A percentile compares a stretch with the other conserved stretches of the same genome.
Conservation (phyloP, 2,329 filamentous ascomycete genomes). For the Xylaria digitata region DNA sequence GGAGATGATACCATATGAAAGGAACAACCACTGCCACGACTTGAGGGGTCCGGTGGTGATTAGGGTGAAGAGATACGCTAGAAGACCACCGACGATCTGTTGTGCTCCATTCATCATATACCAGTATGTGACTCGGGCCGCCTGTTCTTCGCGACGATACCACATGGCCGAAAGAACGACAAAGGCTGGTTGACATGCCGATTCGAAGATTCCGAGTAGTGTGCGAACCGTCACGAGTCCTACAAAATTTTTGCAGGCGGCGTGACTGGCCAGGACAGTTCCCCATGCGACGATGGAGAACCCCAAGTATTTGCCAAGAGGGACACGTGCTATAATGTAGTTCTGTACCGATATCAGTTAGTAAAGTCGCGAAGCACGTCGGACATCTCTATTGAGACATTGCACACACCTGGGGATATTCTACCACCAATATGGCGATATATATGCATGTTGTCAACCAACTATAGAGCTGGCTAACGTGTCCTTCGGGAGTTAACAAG, state of each 20-base stretch:
- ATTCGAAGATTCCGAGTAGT: slow-evolving; percentile 77
- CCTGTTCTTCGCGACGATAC: slow-evolving; percentile 77
- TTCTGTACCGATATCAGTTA: slow-evolving; percentile 40
- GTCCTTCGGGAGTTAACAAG: slow-evolving; percentile 56
- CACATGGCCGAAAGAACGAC: slow-evolving; percentile 75
- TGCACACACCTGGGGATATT: slow-evolving; percentile 69
- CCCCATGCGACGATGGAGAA: slow-evolving; percentile 75
- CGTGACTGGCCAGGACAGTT: slow-evolving; percentile 67
- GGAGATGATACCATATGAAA: slow-evolving; percentile 72
- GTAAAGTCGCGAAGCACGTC: neutral
- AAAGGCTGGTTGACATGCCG: slow-evolving; percentile 75
- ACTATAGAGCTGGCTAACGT: slow-evolving; percentile 64
- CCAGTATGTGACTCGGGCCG: slow-evolving; percentile 75
- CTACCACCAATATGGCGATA: slow-evolving; percentile 75
- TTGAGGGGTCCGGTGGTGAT: slow-evolving; percentile 65
- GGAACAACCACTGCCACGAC: slow-evolving; percentile 77
- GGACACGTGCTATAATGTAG: slow-evolving; percentile 70
- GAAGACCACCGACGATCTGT: slow-evolving; percentile 76
- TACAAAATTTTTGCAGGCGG: slow-evolving; percentile 69
- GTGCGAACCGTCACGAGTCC: slow-evolving; percentile 71
- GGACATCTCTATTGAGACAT: neutral
- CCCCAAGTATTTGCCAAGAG: slow-evolving; percentile 74
- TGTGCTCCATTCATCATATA: slow-evolving; percentile 83
- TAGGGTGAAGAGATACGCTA: slow-evolving; percentile 72
- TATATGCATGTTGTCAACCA: slow-evolving; percentile 83